Base-by-base conservation (phyloP, 2,329 filamentous ascomycete genomes). In the Phaeophleospora eucalypticola region DNA sequence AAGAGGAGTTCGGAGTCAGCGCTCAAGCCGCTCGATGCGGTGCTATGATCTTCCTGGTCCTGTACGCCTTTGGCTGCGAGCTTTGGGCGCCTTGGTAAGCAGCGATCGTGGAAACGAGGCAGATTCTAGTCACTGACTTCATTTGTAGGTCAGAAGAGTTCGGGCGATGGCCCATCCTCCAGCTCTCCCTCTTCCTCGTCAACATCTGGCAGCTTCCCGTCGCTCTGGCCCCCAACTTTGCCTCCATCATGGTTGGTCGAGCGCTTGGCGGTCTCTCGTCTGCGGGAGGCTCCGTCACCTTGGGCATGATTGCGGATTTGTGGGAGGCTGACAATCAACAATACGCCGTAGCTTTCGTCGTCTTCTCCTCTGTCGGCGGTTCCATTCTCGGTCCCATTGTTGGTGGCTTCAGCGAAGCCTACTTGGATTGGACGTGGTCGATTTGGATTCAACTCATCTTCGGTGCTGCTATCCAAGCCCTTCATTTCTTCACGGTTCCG, bases 371-470 rank as follows among this genome's bases (percentile, higher is more conserved):
- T 6, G 65, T 67, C 8, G 63, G 62, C 36, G 65, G 65, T 12
- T 65, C 63, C 14, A 62, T 67, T 19, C 53, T 68, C n/a, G 65
- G 65, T 6, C 64, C 65, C 0, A 60, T 68, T 29, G 61, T 67
- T 2, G 65, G 65, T 46, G 65, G 65, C 10, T 67, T 67, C 52
- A 59, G 58, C 37, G 60, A 67, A 42, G 39, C 52, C 9, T 66
- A 58, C 54, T 75, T 83, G 12, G 61, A 79, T 16, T 93, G 87
- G 88, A 76, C 52, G 49, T 62, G 85, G 86, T 81, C 75, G 44
- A 90, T 93, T 64, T 94, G 88, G 88, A 87, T 93, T 51, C 88
- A 94, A 68, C 79, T 93, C 56, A 89, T 91, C 59, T 83, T 93
- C 43, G 87, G 87, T 24, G 85, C 72, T 4, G 75, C 80, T 40